Conservation (phyloP, 495 filamentous ascomycete genomes). For the Penicillium roqueforti region DNA sequence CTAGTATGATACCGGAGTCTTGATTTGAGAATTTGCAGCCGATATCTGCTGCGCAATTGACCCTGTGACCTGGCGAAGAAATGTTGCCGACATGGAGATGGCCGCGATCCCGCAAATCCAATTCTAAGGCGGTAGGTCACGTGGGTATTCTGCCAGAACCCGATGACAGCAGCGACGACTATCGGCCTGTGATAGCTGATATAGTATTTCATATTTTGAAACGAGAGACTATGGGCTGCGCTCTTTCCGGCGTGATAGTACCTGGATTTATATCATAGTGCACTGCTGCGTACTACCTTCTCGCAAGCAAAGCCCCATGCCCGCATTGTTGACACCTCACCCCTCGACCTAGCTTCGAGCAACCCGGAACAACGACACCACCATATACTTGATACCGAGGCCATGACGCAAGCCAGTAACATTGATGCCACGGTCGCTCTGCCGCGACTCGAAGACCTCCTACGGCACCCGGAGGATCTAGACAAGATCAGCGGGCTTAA, state of each 20-base stretch:
- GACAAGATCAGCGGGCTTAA: slow-evolving; percentile 91
- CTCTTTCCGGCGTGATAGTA: slow-evolving; percentile 4
- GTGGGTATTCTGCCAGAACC: slow-evolving; percentile 23
- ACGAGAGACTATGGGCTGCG: background rate
- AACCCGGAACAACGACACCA: slow-evolving; percentile 3
- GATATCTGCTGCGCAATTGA: background rate
- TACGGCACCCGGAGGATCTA: slow-evolving; percentile 75
- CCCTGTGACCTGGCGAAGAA: background rate
- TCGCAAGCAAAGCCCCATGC: background rate
- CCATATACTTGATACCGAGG: slow-evolving; percentile 3
- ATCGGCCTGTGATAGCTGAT: background rate
- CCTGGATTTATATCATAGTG: background rate
- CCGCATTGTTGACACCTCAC: slow-evolving; percentile 4
- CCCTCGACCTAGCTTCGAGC: slow-evolving; percentile 5
- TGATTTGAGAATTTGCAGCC: background rate
- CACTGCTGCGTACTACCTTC: background rate
- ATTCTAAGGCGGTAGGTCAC: slow-evolving; percentile 28
- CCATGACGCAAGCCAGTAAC: slow-evolving; percentile 39
- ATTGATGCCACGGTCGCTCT: slow-evolving; percentile 43
- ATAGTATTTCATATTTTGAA: background rate
- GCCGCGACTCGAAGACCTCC: slow-evolving; percentile 47
- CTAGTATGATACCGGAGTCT: background rate
- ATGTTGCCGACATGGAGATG: background rate
- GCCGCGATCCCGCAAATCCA: slow-evolving; percentile 12
- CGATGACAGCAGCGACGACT: slow-evolving; percentile 12